These are phyloP conservation scores for Tylopilus balloui DNA, from an alignment of 768 basidiomycete genomes.

Conservation along the genomic window DNA sequence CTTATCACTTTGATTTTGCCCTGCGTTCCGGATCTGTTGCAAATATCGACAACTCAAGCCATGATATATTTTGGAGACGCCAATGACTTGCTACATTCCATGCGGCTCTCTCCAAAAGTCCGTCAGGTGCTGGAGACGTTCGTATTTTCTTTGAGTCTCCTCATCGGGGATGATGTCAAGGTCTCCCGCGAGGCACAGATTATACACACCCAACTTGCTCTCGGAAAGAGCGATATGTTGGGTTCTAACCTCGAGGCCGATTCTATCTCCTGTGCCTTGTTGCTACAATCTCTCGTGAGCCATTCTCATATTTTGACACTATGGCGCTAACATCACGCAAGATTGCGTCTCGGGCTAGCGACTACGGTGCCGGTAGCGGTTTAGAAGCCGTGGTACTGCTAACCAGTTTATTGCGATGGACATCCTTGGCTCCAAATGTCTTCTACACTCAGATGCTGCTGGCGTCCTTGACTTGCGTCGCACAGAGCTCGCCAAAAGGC, in stretches of 20 bases:
- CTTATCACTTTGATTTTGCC: constrained; percentile 59
- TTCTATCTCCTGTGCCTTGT: constrained; percentile 56
- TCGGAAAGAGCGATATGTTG: constrained; percentile 54
- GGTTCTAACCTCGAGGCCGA: constrained; percentile 62
- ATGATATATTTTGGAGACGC: constrained; percentile 46
- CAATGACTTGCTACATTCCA: constrained; percentile 49
- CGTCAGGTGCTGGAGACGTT: constrained; percentile 59
- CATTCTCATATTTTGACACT: background rate
- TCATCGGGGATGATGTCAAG: constrained; percentile 67
- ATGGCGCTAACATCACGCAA: constrained; percentile 24
- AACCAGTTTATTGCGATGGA: constrained; percentile 55
- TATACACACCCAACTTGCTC: constrained; percentile 59
- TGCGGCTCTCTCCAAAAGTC: constrained; percentile 48
- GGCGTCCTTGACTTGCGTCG: constrained; percentile 58
- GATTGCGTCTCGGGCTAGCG: constrained; percentile 55
- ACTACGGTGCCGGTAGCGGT: constrained; percentile 60
- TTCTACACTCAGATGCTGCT: constrained; percentile 68
- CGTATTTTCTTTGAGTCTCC: constrained; percentile 51
- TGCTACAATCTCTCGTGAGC: constrained; percentile 59
- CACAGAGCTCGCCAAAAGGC: constrained; percentile 41
- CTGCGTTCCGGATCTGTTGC: constrained; percentile 56
- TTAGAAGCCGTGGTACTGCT: constrained; percentile 49
- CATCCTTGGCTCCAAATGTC: constrained; percentile 55
- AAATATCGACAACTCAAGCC: constrained; percentile 58
- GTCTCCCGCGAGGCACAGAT: constrained; percentile 66